Base-by-base conservation (phyloP, 495 filamentous ascomycete species). In the Jackrogersella minutella region DNA sequence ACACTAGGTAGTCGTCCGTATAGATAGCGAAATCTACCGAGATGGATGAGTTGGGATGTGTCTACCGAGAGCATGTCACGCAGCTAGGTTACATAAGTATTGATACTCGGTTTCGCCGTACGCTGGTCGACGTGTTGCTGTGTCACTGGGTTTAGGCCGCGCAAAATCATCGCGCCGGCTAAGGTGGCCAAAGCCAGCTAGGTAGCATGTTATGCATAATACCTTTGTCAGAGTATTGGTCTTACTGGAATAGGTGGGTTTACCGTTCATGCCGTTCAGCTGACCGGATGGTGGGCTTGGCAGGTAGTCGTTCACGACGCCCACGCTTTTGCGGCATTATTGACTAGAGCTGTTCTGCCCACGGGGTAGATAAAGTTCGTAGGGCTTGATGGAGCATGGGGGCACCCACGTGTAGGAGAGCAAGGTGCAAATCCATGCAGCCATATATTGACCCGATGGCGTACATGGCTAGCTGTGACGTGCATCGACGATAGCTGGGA, bases 251-350 rank as follows among this genome's bases (percentile, higher is more conserved):
- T 7, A 19, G 39, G 7, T 17, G 21, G 40, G 17, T n/a, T n/a
- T n/a, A n/a, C n/a, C n/a, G n/a, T n/a, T n/a, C n/a, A n/a, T n/a
- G n/a, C n/a, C n/a, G n/a, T n/a, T n/a, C n/a, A n/a, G n/a, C n/a
- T n/a, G n/a, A n/a, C n/a, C n/a, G n/a, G n/a, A n/a, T n/a, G n/a
- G n/a, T n/a, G n/a, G n/a, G n/a, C n/a, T n/a, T 33, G 37, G 24
- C 19, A 21, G 40, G 14, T 34, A 28, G 19, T 28, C 1, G 17
- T 53, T 40, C 37, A 53, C 44, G 17, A 55, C 19, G 37, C 17
- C 51, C 52, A 41, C 28, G 16, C 37, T 21, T 53, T 46, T 67
- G 58, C 64, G 58, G 64, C 36, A 67, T 67, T 68, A 58, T 62
- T 68, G 40, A 24, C 50, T 21, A 19, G 28, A 53, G 17, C 5